Evolutionary conservation across 192 early-diverging fungal genomes (phyloP).

Genomic region (Backusella macrospora): DNA sequence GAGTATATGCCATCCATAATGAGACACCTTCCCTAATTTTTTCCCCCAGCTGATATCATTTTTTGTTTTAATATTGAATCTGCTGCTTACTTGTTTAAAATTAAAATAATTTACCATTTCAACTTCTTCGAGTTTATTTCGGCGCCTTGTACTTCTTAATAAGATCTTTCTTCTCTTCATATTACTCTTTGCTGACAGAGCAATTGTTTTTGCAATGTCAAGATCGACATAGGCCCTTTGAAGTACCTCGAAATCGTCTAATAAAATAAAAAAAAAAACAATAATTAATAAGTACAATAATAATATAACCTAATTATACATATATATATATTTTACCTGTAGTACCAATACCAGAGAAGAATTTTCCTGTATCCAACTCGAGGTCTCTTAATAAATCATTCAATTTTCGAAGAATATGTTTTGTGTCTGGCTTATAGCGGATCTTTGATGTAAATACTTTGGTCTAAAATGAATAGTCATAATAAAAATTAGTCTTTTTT

Average conservation of each 20-base stretch:
- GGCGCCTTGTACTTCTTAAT: conserved; percentile 11
- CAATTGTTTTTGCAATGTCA: conserved; percentile 30
- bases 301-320: too few relatives aligned
- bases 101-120: conserved; percentile 26
- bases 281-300: neutral
- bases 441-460: conserved; percentile 25
- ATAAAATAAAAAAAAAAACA: neutral
- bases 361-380: conserved; percentile 30
- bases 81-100: neutral
- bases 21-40: conserved; percentile 27
- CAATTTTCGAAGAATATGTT: conserved; percentile 30
- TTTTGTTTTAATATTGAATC: neutral
- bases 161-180: conserved; percentile 30
- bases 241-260: conserved; percentile 24
- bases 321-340: conserved; percentile 11
- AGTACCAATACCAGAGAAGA: conserved; percentile 24
- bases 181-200: conserved; percentile 25
- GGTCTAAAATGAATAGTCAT: neutral
- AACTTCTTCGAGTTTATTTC: conserved; percentile 20
- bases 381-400: conserved; percentile 28
- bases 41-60: conserved; percentile 17
- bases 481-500: neutral
- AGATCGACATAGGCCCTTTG: conserved; percentile 32
- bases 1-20: conserved; percentile 22
- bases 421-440: conserved; percentile 33